Base-by-base conservation (phyloP, 805 yeast genomes). In the Sugiyamaella chiloensis region DNA sequence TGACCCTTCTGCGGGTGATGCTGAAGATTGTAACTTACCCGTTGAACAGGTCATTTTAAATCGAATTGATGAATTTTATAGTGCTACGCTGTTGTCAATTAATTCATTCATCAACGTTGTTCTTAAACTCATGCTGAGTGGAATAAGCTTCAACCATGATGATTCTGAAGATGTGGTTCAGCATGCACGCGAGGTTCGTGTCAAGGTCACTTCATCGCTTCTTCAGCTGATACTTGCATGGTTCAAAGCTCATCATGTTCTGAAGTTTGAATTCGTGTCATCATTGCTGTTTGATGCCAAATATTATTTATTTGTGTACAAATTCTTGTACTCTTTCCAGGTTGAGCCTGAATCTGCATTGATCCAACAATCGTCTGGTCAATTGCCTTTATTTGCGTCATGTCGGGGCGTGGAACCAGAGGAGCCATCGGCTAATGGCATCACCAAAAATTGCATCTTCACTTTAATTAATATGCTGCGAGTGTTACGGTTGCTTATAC, bases 181-280 rank as follows among this genome's bases (percentile, higher is more conserved):
- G 11, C 12, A 17, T 4, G 45, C 27, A 4, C 21, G 14, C 19
- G 91, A 85, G 56, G 66, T 79, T 2, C 69, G 82, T 1, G 58
- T 83, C 44, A 84, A 81, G 54, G 76, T 83, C 3, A 68, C 83
- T 1, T 70, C 83, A 0, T 76, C 78, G 1, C 73, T 80, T 1
- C 47, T 87, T 1, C 56, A 68, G 8, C 56, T 78, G 17, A 60
- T 93, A 17, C 61, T 83, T 27, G 76, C 75, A 57, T 90, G 97
- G 96, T 83, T 87, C 62, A 86, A 85, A 60, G 63, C 75, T 7
- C 83, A 80, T 39, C 96, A 93, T 62, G 69, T 88, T 1, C 63
- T 90, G 53, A 90, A 91, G 62, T 82, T 75, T 62, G 95, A 88
- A 61, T 86, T 83, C 57, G 67, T 91, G 11, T 64, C 84, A 5